Base-by-base conservation (phyloP, 164 flowering plant genomes). In the Tetrastigma voinierianum region DNA sequence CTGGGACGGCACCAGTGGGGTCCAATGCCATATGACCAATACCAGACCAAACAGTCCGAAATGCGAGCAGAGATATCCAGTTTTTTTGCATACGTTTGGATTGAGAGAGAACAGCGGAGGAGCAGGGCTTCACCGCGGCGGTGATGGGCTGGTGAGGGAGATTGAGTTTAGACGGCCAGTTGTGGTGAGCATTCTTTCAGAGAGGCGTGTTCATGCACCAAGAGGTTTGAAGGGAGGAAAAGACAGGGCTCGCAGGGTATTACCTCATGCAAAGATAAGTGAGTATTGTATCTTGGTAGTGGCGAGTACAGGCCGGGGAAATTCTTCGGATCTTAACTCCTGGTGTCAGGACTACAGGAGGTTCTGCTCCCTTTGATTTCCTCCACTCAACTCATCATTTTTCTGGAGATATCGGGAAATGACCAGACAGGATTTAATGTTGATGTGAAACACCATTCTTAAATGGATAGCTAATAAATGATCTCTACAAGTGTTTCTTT, bases 31-130 rank as follows among this genome's bases (percentile, higher is more conserved):
- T 67, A 95, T 95, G 99, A 95, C 99, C 23, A 95, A 95, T 45
- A 95, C 99, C 12, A 86, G 99, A 6, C 92, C 92, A 90, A 95
- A 97, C 20, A 97, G 92, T 80, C 99, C 97, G 99, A 95, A 81
- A 92, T 95, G 23, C 20, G 99, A 95, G 85, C 97, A 95, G 85
- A 82, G 99, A 58, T 95, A 95, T 69, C 99, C 99, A 0, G 99
- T 90, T 62, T 24, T 92, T 17, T 62, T 95, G 78, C 97, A 86
- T 66, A 83, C 68, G 61, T 95, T 95, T 74, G 96, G 90, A 45
- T 71, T 95, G 7, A 83, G 99, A 54, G 89, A 84, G 69, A 72
- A 77, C 46, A 95, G 97, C 72, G 99, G 99, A 2, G 99, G 99
- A 59, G 74, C 59, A 17, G 99, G 99, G 19, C 7, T 79, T 55